Conservation (phyloP, 129 eudicot genomes). For the Arctium lappa region DNA sequence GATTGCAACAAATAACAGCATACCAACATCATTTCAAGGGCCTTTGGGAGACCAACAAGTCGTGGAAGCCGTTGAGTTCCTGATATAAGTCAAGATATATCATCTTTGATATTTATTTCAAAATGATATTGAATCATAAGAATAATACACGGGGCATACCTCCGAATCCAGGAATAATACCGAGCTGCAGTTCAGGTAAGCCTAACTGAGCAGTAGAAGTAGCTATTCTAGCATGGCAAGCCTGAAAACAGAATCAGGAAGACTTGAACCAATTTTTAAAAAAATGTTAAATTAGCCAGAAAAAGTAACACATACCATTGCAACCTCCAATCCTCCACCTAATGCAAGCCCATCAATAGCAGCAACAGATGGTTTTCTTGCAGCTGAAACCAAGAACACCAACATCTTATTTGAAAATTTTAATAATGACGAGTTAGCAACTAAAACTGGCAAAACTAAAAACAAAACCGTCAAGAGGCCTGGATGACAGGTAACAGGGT, state of each 20-base stretch:
- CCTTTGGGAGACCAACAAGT: constrained; percentile 87
- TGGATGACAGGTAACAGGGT: background rate
- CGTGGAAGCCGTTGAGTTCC: constrained; percentile 99
- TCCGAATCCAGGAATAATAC: constrained; percentile 97
- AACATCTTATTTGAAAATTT: background rate
- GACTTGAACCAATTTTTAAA: background rate
- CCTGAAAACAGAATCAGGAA: constrained; percentile 35
- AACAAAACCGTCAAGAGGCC: background rate
- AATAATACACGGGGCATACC: constrained; percentile 44
- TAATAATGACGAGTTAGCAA: background rate
- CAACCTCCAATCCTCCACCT: constrained; percentile 98
- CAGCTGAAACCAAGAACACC: constrained; percentile 46
- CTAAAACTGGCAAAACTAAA: background rate
- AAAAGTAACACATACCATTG: constrained; percentile 59
- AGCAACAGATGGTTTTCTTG: constrained; percentile 90
- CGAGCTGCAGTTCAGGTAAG: constrained; percentile 93
- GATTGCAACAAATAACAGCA: constrained; percentile 4
- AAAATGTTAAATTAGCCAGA: background rate
- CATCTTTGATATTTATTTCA: background rate
- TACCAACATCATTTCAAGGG: constrained; percentile 99
- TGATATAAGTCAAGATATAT: constrained; percentile 27
- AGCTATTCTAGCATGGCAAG: constrained; percentile 87
- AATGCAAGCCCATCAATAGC: constrained; percentile 96
- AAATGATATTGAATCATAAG: background rate
- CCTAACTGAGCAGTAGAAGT: constrained; percentile 87